phyloP scores from a whole-genome alignment of 2,329 filamentous ascomycete species.

The Alternaria burnsii region DNA sequence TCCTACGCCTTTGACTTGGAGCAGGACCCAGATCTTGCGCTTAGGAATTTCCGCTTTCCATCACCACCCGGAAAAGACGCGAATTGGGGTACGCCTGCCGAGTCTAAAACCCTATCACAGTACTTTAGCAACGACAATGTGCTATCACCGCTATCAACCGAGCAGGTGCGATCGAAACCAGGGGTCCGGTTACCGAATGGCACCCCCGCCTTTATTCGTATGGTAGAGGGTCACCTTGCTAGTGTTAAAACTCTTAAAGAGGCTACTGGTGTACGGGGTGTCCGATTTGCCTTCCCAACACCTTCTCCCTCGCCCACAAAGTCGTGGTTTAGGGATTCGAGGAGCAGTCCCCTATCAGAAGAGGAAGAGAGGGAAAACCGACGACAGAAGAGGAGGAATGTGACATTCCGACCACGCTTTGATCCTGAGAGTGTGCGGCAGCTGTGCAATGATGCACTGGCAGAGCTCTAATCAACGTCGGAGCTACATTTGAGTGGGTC shows the following conservation, averaged over 20 bases:
- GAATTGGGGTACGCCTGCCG: background rate
- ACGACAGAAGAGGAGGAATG: constrained; percentile 24
- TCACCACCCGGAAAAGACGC: constrained; percentile 4
- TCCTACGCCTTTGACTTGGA: constrained; percentile 26
- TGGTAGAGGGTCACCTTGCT: constrained; percentile 41
- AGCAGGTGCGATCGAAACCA: background rate
- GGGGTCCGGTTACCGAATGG: constrained; percentile 29
- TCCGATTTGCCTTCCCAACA: constrained; percentile 25
- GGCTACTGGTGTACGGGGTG: constrained; percentile 12
- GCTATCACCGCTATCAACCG: constrained; percentile 6
- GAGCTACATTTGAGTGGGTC: background rate
- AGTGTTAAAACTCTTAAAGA: constrained; percentile 37
- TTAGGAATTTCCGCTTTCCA: constrained; percentile 10
- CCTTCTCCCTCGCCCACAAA: constrained; percentile 27
- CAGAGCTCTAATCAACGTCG: constrained; percentile 29
- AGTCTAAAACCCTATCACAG: background rate
- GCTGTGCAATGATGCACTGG: constrained; percentile 42
- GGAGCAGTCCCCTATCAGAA: constrained; percentile 10
- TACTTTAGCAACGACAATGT: background rate
- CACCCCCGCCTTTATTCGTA: constrained; percentile 35
- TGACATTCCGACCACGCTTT: constrained; percentile 40
- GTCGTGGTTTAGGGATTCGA: constrained; percentile 8
- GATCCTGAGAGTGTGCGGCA: constrained; percentile 36
- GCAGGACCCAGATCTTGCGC: constrained; percentile 12
- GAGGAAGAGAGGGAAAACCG: constrained; percentile 23